These are phyloP conservation scores for Myrmaecium sp. DNA, from an alignment of 2,329 filamentous ascomycete genomes.

Conservation along the genomic window DNA sequence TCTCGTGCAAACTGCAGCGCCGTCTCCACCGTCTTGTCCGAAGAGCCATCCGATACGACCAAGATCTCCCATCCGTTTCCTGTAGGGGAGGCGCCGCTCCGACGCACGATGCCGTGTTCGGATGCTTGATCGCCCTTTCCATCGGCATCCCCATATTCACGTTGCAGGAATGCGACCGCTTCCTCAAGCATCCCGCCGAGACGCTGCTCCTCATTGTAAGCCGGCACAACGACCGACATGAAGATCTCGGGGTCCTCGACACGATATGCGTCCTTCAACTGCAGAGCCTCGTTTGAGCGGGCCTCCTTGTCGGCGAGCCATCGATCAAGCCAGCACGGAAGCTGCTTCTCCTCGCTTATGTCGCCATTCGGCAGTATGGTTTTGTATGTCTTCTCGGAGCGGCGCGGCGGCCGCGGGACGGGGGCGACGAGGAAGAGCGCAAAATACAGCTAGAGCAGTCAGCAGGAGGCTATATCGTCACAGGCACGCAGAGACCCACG, in stretches of 20 bases:
- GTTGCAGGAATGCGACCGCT: constrained; percentile 71
- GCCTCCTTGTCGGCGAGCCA: constrained; percentile 41
- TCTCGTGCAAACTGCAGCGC: constrained; percentile 65
- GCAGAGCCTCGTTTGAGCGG: constrained; percentile 13
- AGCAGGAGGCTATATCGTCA: no score
- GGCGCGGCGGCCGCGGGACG: constrained; percentile 53
- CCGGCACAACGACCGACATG: constrained; percentile 83
- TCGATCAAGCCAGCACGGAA: constrained; percentile 84
- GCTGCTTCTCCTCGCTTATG: constrained; percentile 33
- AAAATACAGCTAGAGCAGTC: constrained; percentile 43
- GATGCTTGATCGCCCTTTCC: constrained; percentile 6
- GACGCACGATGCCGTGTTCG: constrained; percentile 12
- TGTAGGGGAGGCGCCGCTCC: constrained; percentile 14
- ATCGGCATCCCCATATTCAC: constrained; percentile 45
- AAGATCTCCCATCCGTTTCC: constrained; percentile 73
- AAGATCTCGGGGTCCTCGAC: constrained; percentile 67
- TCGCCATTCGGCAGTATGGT: constrained; percentile 53
- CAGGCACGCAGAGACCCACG: no score
- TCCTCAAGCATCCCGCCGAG: constrained; percentile 77
- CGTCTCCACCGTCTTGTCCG: constrained; percentile 62
- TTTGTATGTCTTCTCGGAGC: constrained; percentile 72
- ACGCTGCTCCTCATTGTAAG: constrained; percentile 83
- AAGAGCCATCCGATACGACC: constrained; percentile 78
- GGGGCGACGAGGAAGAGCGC: constrained; percentile 63
- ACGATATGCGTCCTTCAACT: constrained; percentile 30